These are phyloP conservation scores for Candida alai DNA, from an alignment of 805 yeast species.

Conservation along the genomic window DNA sequence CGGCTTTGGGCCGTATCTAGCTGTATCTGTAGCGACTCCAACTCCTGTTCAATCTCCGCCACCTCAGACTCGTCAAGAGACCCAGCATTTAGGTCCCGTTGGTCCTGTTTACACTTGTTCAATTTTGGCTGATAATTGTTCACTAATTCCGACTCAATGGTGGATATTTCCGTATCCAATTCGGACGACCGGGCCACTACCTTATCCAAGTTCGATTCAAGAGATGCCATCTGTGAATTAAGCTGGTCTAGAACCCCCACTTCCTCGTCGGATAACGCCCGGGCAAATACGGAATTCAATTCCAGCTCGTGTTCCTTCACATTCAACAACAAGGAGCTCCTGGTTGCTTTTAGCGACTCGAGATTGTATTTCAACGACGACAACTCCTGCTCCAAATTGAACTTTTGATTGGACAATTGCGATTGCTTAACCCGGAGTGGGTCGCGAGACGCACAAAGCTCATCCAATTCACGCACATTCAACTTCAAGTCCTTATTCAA, in stretches of 20 bases:
- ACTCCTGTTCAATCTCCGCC: constrained; percentile 20
- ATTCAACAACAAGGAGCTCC: constrained; percentile 36
- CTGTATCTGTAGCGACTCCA: constrained; percentile 21
- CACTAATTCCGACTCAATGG: constrained; percentile 52
- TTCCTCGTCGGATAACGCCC: constrained; percentile 51
- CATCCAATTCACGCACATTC: constrained; percentile 40
- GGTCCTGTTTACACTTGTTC: constrained; percentile 15
- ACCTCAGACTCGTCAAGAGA: constrained; percentile 12
- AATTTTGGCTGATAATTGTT: constrained; percentile 54
- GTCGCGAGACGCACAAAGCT: constrained; percentile 38
- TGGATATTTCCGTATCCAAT: constrained; percentile 45
- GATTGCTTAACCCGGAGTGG: constrained; percentile 41
- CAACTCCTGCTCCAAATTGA: constrained; percentile 43
- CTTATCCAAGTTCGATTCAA: constrained; percentile 39
- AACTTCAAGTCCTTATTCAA: constrained; percentile 42
- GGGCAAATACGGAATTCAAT: constrained; percentile 48
- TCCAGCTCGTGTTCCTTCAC: constrained; percentile 47
- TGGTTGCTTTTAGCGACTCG: constrained; percentile 28
- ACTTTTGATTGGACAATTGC: constrained; percentile 37
- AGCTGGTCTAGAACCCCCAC: constrained; percentile 33
- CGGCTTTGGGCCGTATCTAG: constrained; percentile 26
- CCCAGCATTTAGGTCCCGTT: constrained; percentile 8
- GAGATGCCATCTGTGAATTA: constrained; percentile 28
- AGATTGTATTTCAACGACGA: constrained; percentile 30
- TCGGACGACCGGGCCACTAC: constrained; percentile 39